Evolutionary conservation across 148 eudicot genomes (phyloP).

Genomic region (Rhododendron henanense): DNA sequence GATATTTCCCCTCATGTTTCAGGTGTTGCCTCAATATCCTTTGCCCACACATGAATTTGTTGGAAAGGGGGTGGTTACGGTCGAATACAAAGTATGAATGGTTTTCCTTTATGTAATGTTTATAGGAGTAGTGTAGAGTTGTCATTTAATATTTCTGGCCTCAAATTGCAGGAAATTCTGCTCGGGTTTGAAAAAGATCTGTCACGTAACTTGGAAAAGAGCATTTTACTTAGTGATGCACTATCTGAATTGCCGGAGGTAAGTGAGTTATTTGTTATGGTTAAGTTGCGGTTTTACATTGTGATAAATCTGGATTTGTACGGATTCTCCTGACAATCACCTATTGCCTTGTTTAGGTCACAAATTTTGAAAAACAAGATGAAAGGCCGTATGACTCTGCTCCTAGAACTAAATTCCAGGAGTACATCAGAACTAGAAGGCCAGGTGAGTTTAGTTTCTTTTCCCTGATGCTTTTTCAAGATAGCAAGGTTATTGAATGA

Average conservation of each 20-base stretch:
- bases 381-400: slow-evolving; percentile 22
- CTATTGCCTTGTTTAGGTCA: slow-evolving; percentile 18
- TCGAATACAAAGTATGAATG: slow-evolving; percentile 23
- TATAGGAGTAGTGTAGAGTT: not conserved
- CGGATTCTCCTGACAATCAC: not conserved
- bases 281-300: not conserved
- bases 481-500: not conserved
- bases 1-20: not conserved
- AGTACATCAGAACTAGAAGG: slow-evolving; percentile 20
- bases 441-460: slow-evolving; percentile 16
- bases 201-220: slow-evolving; percentile 9
- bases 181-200: slow-evolving; percentile 20
- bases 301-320: not conserved
- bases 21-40: slow-evolving; percentile 34
- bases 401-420: slow-evolving; percentile 24
- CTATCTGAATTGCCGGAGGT: slow-evolving; percentile 31
- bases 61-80: slow-evolving; percentile 20
- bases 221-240: slow-evolving; percentile 25
- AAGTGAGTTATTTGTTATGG: not conserved
- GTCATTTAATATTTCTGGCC: not conserved
- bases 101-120: not conserved
- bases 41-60: slow-evolving; percentile 30
- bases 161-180: slow-evolving; percentile 14
- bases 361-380: slow-evolving; percentile 21
- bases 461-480: not conserved